phyloP scores from a whole-genome alignment of 1,139 yeast species.

The Candida sanyaensis region DNA sequence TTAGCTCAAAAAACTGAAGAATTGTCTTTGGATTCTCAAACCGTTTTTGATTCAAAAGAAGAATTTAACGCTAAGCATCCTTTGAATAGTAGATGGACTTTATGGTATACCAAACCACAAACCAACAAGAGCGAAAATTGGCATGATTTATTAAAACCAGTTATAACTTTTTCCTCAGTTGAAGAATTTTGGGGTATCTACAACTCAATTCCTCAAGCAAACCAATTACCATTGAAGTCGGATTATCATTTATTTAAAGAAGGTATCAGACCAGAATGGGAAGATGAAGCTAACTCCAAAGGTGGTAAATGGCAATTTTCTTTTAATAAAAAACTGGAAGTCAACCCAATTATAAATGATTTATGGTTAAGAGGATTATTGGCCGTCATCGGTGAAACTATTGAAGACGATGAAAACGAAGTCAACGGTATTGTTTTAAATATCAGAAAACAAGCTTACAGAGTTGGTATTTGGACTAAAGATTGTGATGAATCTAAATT shows the following conservation, averaged over 20 bases:
- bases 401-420: slow-evolving; percentile 85
- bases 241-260: slow-evolving; percentile 96
- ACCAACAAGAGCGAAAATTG: slow-evolving; percentile 80
- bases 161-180: slow-evolving; percentile 86
- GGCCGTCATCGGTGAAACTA: slow-evolving; percentile 94
- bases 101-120: slow-evolving; percentile 97
- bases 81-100: slow-evolving; percentile 89
- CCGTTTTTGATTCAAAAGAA: slow-evolving; percentile 67
- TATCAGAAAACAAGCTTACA: slow-evolving; percentile 79
- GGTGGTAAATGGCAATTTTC: slow-evolving; percentile 93
- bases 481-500: slow-evolving; percentile 68
- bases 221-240: slow-evolving; percentile 86
- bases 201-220: slow-evolving; percentile 91
- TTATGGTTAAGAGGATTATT: slow-evolving; percentile 91
- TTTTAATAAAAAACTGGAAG: slow-evolving; percentile 69
- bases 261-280: slow-evolving; percentile 99
- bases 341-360: slow-evolving; percentile 70
- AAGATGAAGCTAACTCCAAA: slow-evolving; percentile 78
- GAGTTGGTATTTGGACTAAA: slow-evolving; percentile 93
- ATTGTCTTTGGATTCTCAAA: slow-evolving; percentile 51
- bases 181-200: slow-evolving; percentile 99
- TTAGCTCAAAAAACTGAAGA: slow-evolving; percentile 55
- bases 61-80: slow-evolving; percentile 88
- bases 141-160: slow-evolving; percentile 92
- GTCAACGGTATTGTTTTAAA: slow-evolving; percentile 95